Conservation (phyloP, 164 flowering plant species). For the Cinnamomum micranthum region DNA sequence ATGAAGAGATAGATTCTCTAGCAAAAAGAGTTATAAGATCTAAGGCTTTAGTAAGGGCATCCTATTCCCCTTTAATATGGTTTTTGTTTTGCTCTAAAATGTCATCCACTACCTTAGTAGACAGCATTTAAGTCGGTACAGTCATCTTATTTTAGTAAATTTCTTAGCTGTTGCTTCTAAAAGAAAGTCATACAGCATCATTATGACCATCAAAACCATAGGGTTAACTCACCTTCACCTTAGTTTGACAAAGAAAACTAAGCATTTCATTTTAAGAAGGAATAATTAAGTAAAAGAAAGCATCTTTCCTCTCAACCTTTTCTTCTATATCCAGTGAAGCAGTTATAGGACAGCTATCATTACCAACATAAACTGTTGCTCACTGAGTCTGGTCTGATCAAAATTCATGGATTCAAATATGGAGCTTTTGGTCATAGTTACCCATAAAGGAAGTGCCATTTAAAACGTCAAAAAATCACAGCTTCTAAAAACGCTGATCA, state of each 20-base stretch:
- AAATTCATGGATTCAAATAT: neutral
- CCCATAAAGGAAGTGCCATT: too few species aligned
- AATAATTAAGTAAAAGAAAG: neutral
- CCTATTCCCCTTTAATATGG: neutral
- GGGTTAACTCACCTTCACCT: neutral
- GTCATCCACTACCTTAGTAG: neutral
- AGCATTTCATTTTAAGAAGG: neutral
- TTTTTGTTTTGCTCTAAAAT: neutral
- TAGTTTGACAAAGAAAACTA: neutral
- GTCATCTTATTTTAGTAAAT: too few species aligned
- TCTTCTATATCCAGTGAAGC: neutral
- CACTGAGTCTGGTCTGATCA: neutral
- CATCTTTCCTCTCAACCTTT: neutral
- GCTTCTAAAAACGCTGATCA: neutral
- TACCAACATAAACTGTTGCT: neutral
- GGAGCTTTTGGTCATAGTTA: neutral
- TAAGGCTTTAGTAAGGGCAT: neutral
- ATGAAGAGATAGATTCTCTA: too few species aligned
- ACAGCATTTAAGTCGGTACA: neutral
- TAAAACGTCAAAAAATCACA: neutral
- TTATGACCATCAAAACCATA: neutral
- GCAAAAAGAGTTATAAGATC: too few species aligned
- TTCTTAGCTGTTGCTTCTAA: too few species aligned
- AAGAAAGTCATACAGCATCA: too few species aligned
- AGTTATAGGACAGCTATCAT: too few species aligned